Evolutionary conservation across 306 rosid genomes (phyloP), one percentile per base, ranked within the genome.

Genomic region (Lathyrus sativus): DNA sequence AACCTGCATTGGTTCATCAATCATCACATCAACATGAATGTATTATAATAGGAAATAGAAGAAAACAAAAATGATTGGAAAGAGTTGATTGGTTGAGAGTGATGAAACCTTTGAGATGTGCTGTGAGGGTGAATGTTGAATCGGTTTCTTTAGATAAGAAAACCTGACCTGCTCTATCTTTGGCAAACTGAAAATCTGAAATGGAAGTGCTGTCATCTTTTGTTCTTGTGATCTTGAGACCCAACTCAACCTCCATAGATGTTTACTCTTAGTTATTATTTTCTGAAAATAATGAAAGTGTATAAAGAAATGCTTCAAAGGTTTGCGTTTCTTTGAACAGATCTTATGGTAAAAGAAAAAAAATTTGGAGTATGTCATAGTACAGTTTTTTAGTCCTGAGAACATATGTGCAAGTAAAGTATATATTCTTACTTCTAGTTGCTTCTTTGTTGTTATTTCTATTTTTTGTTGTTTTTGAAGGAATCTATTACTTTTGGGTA

Each of bases 211-310:
- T 48, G 73, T 86, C 86, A 48, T 78, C 83, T 62, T 19, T 67
- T 73, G 79, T 79, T 65, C 73, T 68, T 35, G 87, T 87, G 84
- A 89, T 81, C 79, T 89, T 87, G 26, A 89, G 86, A 15, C 86
- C 95, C 62, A 89, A 74, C 70, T 87, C 91, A 45, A 84, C 56
- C 64, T 83, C 95, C 98, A 89, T 92, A 17, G 31, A 12, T 42
- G 41, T 61, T 58, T 48, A 65, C 50, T 18, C 67, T 68, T 42
- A 46, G 7, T 10, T 42, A 42, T 11, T 24, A 53, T 62, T 72
- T 39, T 61, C 28, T 43, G 55, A 31, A 74, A 68, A 11, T 5
- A 51, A 44, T 13, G 15, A 15, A 54, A 72, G 19, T 38, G 8
- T 18, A n/a, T 33, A 9, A 56, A 62, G 12, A 44, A 57, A 42